These are phyloP conservation scores for Drosera spatulata DNA, from an alignment of 179 eudicot species.

Conservation along the genomic window DNA sequence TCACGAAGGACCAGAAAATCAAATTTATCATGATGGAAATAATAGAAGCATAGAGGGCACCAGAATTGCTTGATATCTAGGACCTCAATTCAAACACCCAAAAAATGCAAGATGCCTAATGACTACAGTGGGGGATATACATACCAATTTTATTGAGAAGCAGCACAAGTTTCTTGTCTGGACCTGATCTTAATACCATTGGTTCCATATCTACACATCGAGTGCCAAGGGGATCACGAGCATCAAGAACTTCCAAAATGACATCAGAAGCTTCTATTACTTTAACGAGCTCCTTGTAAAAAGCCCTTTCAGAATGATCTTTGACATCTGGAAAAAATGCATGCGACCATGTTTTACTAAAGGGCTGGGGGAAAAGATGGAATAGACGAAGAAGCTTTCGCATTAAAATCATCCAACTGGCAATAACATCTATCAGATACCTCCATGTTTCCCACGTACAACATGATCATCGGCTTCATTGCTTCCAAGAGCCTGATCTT, in stretches of 20 bases:
- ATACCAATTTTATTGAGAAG: slow-evolving; percentile 92
- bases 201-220: slow-evolving; percentile 88
- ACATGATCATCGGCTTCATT: slow-evolving; percentile 16
- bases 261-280: slow-evolving; percentile 78
- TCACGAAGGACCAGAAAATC: no score
- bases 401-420: not conserved
- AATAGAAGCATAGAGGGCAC: no score
- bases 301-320: slow-evolving; percentile 72
- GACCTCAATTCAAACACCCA: no score
- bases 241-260: slow-evolving; percentile 93
- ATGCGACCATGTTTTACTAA: no score
- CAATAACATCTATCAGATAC: slow-evolving; percentile 18
- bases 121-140: not conserved
- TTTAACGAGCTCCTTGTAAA: slow-evolving; percentile 90
- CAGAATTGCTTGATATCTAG: no score
- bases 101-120: no score
- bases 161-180: slow-evolving; percentile 84
- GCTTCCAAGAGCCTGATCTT: slow-evolving; percentile 24
- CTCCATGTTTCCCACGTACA: slow-evolving; percentile 28
- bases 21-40: no score
- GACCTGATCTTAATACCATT: slow-evolving; percentile 71
- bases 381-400: not conserved
- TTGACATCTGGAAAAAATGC: slow-evolving; percentile 5
- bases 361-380: not conserved
- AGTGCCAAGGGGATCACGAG: slow-evolving; percentile 95